Evolutionary conservation across 345 rosid genomes (phyloP), one percentile per base, ranked within the genome.

Genomic region (Passiflora organensis): DNA sequence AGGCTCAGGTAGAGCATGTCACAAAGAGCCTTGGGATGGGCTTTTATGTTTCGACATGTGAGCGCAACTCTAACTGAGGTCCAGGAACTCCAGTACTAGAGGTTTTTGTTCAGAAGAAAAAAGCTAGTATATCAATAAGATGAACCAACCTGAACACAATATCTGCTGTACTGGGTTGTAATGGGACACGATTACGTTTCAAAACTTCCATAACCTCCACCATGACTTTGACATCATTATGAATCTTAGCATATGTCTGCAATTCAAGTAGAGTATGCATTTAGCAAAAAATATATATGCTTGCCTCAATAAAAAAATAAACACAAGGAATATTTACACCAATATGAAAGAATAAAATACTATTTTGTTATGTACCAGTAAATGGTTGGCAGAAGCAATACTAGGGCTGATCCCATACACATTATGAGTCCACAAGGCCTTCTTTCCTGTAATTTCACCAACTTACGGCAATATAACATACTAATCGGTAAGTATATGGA

Each of bases 161-260:
- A 70, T 91, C 96, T 8, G 87, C 89, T 8, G 89, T 87, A 46
- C 97, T 85, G 19, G 96, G 83, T 58, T 83, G 96, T 43, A 83
- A 53, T 14, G 81, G 80, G 48, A 87, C 58, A 55, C 63, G 64
- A 69, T 87, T 87, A 48, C 18, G 63, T 66, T 78, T 83, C 72
- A 85, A n/a, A 60, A 82, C 84, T 48, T 66, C 56, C 89, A 87
- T 76, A 5, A 83, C 72, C 21, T 91, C 86, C 64, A 62, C 82
- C 95, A 91, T 77, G 49, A 87, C 78, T 53, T 71, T 41, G 55
- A 59, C 32, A 67, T 85, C 82, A 65, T 75, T 80, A 52, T 72
- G 71, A 48, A 56, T 81, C 65, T 78, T 76, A 64, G 96, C 95
- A 80, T 83, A 68, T 20, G 55, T 68, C 97, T 91, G 81, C 69